Evolutionary conservation across 2,329 filamentous ascomycete genomes (phyloP).

Genomic region (Neospermospora avenae): DNA sequence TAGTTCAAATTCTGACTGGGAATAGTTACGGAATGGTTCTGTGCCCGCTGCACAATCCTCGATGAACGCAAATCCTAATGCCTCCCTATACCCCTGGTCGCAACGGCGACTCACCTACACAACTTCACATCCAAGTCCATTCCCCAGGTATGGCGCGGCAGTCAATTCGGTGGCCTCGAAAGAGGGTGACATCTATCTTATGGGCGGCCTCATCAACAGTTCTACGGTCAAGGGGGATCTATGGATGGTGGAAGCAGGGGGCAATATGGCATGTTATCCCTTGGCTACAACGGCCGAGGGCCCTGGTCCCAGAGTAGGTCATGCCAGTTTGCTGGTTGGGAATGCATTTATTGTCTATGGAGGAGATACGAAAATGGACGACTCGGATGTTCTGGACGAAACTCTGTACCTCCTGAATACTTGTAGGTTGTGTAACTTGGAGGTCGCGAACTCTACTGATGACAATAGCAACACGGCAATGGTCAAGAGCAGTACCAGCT

Average conservation of each 20-base stretch:
- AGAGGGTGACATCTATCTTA: slow-evolving; percentile 95
- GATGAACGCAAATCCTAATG: slow-evolving; percentile 55
- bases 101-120: slow-evolving; percentile 85
- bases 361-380: slow-evolving; percentile 95
- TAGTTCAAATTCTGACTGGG: slow-evolving; percentile 8
- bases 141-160: slow-evolving; percentile 94
- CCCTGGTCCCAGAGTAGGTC: slow-evolving; percentile 89
- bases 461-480: slow-evolving; percentile 82
- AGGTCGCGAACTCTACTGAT: slow-evolving; percentile 18
- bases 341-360: slow-evolving; percentile 99
- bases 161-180: slow-evolving; percentile 92
- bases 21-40: slow-evolving; percentile 53
- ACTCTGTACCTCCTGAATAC: slow-evolving; percentile 96
- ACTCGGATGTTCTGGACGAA: slow-evolving; percentile 86
- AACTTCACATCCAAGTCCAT: slow-evolving; percentile 77
- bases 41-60: slow-evolving; percentile 33
- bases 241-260: slow-evolving; percentile 94
- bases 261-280: slow-evolving; percentile 85
- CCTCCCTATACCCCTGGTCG: slow-evolving; percentile 93
- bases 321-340: slow-evolving; percentile 89
- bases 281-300: slow-evolving; percentile 90
- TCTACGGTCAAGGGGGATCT: slow-evolving; percentile 94
- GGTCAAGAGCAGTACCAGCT: slow-evolving; percentile 89
- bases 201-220: slow-evolving; percentile 94
- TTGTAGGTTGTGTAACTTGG: slow-evolving; percentile 58